phyloP scores from a whole-genome alignment of 23 red algal genomes.

The Chondrus crispus region DNA sequence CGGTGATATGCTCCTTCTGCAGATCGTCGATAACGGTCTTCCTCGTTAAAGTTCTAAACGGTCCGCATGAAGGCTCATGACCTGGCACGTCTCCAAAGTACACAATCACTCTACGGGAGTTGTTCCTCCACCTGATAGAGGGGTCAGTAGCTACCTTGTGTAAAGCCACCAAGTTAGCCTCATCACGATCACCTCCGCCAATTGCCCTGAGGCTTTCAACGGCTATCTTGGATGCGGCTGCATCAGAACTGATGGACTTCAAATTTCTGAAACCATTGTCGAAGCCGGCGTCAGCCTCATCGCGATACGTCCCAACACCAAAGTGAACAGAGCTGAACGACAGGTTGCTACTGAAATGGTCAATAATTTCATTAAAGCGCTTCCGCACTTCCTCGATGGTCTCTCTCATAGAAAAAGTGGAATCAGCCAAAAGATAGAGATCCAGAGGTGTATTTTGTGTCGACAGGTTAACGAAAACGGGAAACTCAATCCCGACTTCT shows the following conservation, averaged over 20 bases:
- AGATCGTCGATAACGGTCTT: neutral
- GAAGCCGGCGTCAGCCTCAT: neutral
- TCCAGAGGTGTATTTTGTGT: no score
- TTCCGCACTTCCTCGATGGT: neutral
- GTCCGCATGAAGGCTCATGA: slow-evolving; percentile 1
- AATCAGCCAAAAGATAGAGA: slow-evolving; percentile 32
- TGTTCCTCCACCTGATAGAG: neutral
- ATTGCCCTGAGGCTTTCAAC: neutral
- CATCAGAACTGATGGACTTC: neutral
- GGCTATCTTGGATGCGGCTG: neutral
- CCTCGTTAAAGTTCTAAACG: neutral
- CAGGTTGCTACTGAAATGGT: neutral
- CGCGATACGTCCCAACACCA: neutral
- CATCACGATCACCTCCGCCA: neutral
- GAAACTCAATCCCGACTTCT: no score
- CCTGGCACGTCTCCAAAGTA: neutral
- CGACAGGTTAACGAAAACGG: no score
- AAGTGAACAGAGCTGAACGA: neutral
- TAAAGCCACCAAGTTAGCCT: neutral
- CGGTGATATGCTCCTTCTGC: slow-evolving; percentile 18
- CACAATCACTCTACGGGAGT: neutral
- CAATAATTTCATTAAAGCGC: slow-evolving; percentile 2
- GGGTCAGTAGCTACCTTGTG: neutral
- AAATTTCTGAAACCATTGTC: neutral
- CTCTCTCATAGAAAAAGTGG: neutral